Percentiles rank a stretch among this genome's conserved stretches.
phyloP scores from a whole-genome alignment of 148 eudicot species.

The Bassia scoparia region DNA sequence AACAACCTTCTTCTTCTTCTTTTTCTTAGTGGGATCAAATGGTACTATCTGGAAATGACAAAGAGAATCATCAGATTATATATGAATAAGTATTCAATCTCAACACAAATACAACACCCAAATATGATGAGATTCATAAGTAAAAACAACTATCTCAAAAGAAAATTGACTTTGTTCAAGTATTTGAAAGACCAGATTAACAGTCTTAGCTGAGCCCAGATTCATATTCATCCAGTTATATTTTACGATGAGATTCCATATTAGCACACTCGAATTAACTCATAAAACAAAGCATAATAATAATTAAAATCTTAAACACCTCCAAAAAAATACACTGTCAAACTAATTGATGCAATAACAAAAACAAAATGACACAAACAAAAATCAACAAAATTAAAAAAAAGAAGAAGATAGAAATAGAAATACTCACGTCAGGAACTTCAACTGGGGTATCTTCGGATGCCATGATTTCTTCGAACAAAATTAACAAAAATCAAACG shows the following conservation, averaged over 20 bases:
- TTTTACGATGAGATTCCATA: neutral
- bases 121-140: neutral
- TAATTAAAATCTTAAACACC: neutral
- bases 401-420: neutral
- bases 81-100: neutral
- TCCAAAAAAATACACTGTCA: neutral
- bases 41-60: slow-evolving; percentile 23
- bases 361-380: neutral
- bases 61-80: neutral
- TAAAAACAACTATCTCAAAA: neutral
- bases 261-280: neutral
- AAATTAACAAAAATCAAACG: neutral
- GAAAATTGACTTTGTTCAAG: neutral
- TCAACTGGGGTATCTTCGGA: neutral
- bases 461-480: slow-evolving; percentile 10
- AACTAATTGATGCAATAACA: neutral
- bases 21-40: slow-evolving; percentile 32
- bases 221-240: too few species aligned
- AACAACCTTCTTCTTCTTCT: slow-evolving; percentile 30
- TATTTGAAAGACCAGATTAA: neutral
- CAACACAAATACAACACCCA: neutral
- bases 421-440: slow-evolving; percentile 4
- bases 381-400: neutral
- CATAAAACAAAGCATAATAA: neutral
- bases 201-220: neutral